Conservation (phyloP, 1,139 yeast genomes). For the Pichia sp. region DNA sequence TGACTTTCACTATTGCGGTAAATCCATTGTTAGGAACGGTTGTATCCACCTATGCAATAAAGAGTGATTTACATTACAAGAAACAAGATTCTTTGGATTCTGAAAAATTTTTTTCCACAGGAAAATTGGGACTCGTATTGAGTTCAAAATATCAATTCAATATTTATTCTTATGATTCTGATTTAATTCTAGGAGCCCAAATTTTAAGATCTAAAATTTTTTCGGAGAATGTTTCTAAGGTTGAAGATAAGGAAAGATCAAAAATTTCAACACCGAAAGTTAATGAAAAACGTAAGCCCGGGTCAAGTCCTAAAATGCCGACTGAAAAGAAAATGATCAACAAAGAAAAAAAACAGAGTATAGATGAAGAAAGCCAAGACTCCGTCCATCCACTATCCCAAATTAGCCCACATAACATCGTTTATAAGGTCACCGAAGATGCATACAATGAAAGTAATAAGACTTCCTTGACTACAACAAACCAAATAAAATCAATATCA, state of each 20-base stretch:
- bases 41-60: conserved; percentile 82
- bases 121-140: conserved; percentile 52
- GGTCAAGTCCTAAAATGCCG: not conserved
- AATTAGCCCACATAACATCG: conserved; percentile 8
- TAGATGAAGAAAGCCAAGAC: conserved; percentile 10
- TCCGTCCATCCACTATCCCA: not conserved
- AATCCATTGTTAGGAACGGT: conserved; percentile 91
- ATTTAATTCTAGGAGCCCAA: conserved; percentile 81
- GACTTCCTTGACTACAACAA: not conserved
- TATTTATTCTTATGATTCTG: conserved; percentile 83
- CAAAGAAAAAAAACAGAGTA: not conserved
- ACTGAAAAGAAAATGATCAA: not conserved
- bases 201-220: conserved; percentile 43
- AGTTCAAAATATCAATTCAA: conserved; percentile 87
- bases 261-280: conserved; percentile 1
- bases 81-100: not conserved
- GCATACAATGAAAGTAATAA: conserved; percentile 8
- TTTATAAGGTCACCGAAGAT: conserved; percentile 12
- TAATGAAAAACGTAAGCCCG: not conserved
- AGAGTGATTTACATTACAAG: conserved; percentile 47
- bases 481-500: not conserved
- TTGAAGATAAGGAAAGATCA: conserved; percentile 38
- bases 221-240: conserved; percentile 16
- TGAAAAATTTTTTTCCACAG: not conserved
- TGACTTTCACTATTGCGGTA: conserved; percentile 79